These are phyloP conservation scores for Pythium brachiatum DNA, from an alignment of 352 stramenopile genomes.

Conservation along the genomic window DNA sequence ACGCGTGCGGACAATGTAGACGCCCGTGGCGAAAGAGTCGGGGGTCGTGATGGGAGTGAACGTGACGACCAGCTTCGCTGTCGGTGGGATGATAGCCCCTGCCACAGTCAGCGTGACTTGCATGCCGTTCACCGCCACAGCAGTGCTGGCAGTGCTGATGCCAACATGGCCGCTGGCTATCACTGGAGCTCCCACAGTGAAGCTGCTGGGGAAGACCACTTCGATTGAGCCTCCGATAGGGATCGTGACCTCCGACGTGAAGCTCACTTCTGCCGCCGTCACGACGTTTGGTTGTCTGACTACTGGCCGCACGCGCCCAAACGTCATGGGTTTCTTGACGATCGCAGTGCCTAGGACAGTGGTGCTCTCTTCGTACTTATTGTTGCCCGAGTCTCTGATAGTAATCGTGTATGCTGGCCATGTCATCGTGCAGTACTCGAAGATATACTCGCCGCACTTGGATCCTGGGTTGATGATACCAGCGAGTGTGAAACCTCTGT, in stretches of 20 bases:
- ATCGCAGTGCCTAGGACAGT: conserved; percentile 52
- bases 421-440: conserved; percentile 43
- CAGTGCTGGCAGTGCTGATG: conserved; percentile 35
- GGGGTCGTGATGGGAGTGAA: conserved; percentile 56
- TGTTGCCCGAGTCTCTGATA: conserved; percentile 35
- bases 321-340: conserved; percentile 58
- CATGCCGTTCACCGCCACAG: conserved; percentile 26
- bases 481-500: conserved; percentile 39
- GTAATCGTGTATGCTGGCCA: conserved; percentile 46
- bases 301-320: conserved; percentile 45
- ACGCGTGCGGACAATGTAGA: conserved; percentile 51
- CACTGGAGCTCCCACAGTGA: conserved; percentile 26
- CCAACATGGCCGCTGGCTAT: conserved; percentile 30
- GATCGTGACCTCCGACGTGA: conserved; percentile 42
- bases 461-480: conserved; percentile 55
- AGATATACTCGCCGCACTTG: conserved; percentile 54
- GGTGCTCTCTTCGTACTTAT: conserved; percentile 41
- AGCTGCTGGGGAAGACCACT: conserved; percentile 49
- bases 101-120: conserved; percentile 37
- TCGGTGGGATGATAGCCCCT: conserved; percentile 29
- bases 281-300: conserved; percentile 34
- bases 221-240: conserved; percentile 41
- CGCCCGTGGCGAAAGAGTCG: conserved; percentile 33
- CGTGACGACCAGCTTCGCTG: conserved; percentile 32
- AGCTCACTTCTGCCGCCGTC: conserved; percentile 37